Conservation (phyloP, 2,329 filamentous ascomycete species). For the Diplodia corticola region DNA sequence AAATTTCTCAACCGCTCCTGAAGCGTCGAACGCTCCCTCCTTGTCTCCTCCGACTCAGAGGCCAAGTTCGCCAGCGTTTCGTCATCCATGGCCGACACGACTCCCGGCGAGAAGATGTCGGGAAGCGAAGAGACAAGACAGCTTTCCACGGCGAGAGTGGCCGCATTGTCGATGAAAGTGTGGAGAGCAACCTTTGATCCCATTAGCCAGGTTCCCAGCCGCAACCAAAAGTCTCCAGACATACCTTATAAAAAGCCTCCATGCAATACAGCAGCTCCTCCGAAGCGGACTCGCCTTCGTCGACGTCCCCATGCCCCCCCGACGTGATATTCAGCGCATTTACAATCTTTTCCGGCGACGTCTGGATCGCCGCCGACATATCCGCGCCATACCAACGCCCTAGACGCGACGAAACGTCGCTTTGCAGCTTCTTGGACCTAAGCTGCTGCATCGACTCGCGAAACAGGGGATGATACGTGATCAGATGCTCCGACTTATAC, state of each 20-base stretch:
- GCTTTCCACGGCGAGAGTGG: constrained; percentile 46
- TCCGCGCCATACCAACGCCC: background rate
- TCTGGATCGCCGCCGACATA: background rate
- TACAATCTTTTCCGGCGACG: background rate
- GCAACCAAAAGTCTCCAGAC: background rate
- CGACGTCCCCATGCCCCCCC: background rate
- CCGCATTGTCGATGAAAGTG: constrained; percentile 47
- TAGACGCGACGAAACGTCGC: background rate
- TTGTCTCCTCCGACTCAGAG: constrained; percentile 27
- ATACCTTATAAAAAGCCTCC: constrained; percentile 51
- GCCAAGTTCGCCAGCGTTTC: constrained; percentile 30
- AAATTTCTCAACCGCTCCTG: background rate
- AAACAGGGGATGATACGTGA: constrained; percentile 57
- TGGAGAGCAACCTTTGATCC: constrained; percentile 47
- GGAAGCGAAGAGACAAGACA: constrained; percentile 41
- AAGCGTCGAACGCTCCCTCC: background rate
- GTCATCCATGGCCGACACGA: constrained; percentile 34
- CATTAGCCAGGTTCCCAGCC: background rate
- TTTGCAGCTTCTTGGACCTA: background rate
- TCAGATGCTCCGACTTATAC: constrained; percentile 49
- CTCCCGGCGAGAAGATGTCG: constrained; percentile 44
- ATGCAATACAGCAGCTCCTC: constrained; percentile 42
- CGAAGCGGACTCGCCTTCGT: background rate
- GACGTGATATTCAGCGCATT: too few relatives aligned
- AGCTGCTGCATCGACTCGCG: constrained; percentile 30